Evolutionary conservation across 2,329 filamentous ascomycete genomes (phyloP).

Genomic region (Colletotrichum agaves): DNA sequence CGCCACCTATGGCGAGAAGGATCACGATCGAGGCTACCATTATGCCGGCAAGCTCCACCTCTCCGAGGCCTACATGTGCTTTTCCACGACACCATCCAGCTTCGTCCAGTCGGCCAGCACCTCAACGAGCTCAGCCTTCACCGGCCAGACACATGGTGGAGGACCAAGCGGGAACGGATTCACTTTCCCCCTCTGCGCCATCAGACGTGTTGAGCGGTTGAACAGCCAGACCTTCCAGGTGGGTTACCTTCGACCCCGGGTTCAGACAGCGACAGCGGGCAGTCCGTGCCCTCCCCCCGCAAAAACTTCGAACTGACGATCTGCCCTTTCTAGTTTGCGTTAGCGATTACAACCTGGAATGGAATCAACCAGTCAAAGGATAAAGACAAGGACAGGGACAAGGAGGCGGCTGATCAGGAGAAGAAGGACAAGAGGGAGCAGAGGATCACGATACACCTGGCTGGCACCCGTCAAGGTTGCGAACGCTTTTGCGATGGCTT

Average conservation of each 20-base stretch:
- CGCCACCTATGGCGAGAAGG: slow-evolving; percentile 75
- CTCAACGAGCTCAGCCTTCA: slow-evolving; percentile 84
- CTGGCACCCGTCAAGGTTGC: slow-evolving; percentile 87
- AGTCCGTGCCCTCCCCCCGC: slow-evolving; percentile 15
- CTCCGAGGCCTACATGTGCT: slow-evolving; percentile 95
- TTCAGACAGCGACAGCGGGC: slow-evolving; percentile 10
- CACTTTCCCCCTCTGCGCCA: slow-evolving; percentile 90
- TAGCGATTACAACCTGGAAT: slow-evolving; percentile 97
- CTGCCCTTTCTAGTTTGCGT: slow-evolving; percentile 72
- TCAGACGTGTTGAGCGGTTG: slow-evolving; percentile 89
- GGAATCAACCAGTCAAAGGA: slow-evolving; percentile 67
- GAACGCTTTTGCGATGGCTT: slow-evolving; percentile 96
- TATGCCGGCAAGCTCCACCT: slow-evolving; percentile 94
- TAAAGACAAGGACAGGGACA: slow-evolving; percentile 60
- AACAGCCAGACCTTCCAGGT: slow-evolving; percentile 89
- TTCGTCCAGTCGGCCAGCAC: slow-evolving; percentile 84
- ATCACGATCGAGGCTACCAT: slow-evolving; percentile 80
- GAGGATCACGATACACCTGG: slow-evolving; percentile 90
- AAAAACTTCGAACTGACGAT: slow-evolving; percentile 11
- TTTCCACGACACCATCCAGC: slow-evolving; percentile 91
- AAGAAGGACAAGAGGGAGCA: slow-evolving; percentile 70
- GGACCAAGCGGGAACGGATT: slow-evolving; percentile 96
- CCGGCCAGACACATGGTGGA: slow-evolving; percentile 90
- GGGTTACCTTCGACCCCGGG: slow-evolving; percentile 33
- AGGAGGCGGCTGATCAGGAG: slow-evolving; percentile 48